Percentiles rank a stretch among this genome's conserved stretches.
Conservation (phyloP, 164 flowering plant species). For the Platanus orientalis region DNA sequence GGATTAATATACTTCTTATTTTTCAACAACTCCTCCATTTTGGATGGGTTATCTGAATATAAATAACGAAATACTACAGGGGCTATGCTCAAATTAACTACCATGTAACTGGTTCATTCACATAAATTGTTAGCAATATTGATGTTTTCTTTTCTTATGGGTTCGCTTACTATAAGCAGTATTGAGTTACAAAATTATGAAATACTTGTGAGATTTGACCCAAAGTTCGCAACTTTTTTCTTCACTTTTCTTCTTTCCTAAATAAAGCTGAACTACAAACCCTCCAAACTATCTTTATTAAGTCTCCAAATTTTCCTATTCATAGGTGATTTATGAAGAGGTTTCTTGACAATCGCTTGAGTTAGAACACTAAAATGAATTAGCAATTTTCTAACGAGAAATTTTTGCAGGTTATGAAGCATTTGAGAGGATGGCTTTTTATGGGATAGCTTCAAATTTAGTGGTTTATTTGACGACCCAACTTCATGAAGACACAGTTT, state of each 20-base stretch:
- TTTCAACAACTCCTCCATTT: too few species aligned
- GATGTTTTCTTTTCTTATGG: neutral
- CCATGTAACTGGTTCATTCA: too few species aligned
- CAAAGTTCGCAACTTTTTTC: neutral
- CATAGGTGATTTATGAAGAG: too few species aligned
- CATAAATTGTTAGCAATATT: too few species aligned
- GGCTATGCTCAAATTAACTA: neutral
- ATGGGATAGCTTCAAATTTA: constrained; percentile 76
- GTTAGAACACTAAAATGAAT: neutral
- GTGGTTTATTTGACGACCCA: constrained; percentile 79
- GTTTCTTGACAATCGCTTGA: too few species aligned
- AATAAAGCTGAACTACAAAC: too few species aligned
- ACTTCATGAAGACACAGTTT: constrained; percentile 75
- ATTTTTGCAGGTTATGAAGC: constrained; percentile 66
- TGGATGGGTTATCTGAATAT: too few species aligned
- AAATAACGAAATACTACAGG: too few species aligned
- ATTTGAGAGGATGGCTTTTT: constrained; percentile 93
- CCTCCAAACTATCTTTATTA: too few species aligned
- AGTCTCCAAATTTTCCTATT: too few species aligned
- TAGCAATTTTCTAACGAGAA: neutral
- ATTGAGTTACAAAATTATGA: neutral
- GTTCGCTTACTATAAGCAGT: neutral
- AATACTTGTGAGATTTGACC: neutral
- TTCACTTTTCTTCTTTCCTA: too few species aligned
- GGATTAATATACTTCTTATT: too few species aligned